Base-by-base conservation (phyloP, 441 rosid species). In the Populus hybrid region DNA sequence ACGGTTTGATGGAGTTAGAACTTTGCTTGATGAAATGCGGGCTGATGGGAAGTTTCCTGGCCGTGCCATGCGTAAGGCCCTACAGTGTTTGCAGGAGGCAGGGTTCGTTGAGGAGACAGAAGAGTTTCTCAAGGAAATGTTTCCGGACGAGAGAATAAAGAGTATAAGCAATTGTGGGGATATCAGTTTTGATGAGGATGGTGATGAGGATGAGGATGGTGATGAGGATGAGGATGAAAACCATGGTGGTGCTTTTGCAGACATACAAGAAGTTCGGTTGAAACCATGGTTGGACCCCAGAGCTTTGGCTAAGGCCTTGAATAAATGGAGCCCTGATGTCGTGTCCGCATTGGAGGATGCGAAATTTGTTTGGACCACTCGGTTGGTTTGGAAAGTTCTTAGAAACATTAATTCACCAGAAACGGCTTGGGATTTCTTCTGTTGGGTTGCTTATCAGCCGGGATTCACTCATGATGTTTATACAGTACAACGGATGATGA, bases 261-360 rank as follows among this genome's bases (percentile, higher is more conserved):
- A 82, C 26, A 26, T 26, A 26, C 26, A 26, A 26, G 26, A 26
- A 26, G 26, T 26, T 26, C 26, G 26, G 26, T 84, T 93, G 84
- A 95, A 93, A 81, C 93, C 94, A 72, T 92, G 94, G 97, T 72
- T 95, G 79, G 97, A 93, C 72, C 98, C 99, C 8, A 90, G 86
- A 82, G 95, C 97, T 83, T 85, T 95, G 86, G 97, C 97, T 64
- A 81, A 77, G 61, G 90, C 99, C 45, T 80, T 95, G 83, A 86
- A 83, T 70, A 72, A 80, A 71, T 92, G 97, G 98, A 87, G 74
- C 74, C 89, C 92, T 83, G 90, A 80, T 75, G 92, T 86, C 64
- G 93, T 86, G 69, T 83, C 87, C 63, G 75, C 79, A 42, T 77
- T 95, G 82, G 90, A 90, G 84, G 87, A 84, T 82, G 93, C 95